A percentile compares a stretch with the other conserved stretches of the same genome.
Conservation (phyloP, 2,329 filamentous ascomycete genomes). For the Sporothrix brasiliensis region DNA sequence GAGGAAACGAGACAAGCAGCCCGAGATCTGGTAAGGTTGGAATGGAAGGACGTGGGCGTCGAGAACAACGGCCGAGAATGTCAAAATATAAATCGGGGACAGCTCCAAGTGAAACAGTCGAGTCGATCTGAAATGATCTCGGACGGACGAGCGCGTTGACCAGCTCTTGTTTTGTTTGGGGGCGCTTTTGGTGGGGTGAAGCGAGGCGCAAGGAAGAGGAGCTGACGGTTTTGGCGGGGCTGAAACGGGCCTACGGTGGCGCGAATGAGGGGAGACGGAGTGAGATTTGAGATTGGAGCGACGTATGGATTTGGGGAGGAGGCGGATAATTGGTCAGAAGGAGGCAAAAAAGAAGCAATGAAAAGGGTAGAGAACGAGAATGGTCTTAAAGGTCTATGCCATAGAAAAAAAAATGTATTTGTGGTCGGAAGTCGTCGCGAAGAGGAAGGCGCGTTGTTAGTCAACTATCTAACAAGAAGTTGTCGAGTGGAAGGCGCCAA, state of each 20-base stretch:
- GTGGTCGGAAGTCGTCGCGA: conserved; percentile 1
- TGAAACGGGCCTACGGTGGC: conserved; percentile 16
- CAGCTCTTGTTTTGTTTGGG: background rate
- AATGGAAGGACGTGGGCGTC: background rate
- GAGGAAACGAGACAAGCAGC: background rate
- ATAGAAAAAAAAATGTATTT: background rate
- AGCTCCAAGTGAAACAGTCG: background rate
- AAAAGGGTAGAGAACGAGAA: background rate
- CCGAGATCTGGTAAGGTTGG: background rate
- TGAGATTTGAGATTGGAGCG: conserved; percentile 16
- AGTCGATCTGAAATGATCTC: background rate
- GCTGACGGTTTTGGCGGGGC: conserved; percentile 23
- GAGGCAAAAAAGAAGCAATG: background rate
- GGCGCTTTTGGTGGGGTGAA: conserved; percentile 16
- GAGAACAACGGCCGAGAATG: background rate
- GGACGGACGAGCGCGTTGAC: background rate
- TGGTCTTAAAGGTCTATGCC: background rate
- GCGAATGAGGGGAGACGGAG: conserved; percentile 2
- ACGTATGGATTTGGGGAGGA: background rate
- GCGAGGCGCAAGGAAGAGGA: conserved; percentile 23
- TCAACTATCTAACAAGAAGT: background rate
- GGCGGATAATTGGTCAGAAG: background rate
- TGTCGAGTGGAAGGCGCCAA: conserved; percentile 19
- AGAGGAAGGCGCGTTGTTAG: conserved; percentile 7
- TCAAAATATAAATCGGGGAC: background rate